Base-by-base conservation (phyloP, 1,139 yeast species). In the Eremothecium coryli region DNA sequence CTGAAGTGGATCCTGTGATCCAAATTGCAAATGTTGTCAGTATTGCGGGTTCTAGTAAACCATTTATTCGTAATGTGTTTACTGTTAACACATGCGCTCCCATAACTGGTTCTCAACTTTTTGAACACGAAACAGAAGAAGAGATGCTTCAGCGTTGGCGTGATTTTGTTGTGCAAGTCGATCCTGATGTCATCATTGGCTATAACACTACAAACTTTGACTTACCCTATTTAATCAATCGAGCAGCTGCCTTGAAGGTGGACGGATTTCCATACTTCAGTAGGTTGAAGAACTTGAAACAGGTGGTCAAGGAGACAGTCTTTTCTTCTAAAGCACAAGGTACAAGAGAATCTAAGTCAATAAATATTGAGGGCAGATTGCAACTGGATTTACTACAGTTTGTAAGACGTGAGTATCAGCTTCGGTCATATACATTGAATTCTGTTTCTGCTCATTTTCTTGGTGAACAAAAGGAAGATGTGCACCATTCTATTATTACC, bases 321-420 rank as follows among this genome's bases (percentile, higher is more conserved):
- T 93, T 93, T 61, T 80, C 93, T 34, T 90, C 98, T 2, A 81
- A 86, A 53, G 99, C 99, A 0, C 90, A 82, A 55, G 99, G 99
- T 52, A 84, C 95, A 0, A 74, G 96, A 50, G 97, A 90, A 50
- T 82, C 90, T 32, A 90, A 88, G 55, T 82, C 75, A 10, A 82
- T 84, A 30, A 88, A 90, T 52, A 88, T 86, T 31, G 97, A 90
- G 52, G 99, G 99, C 18, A 72, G 99, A 55, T 73, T 93, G 73
- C 99, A 93, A 56, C 66, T 93, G 46, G 99, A 93, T 65, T 66
- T 93, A 57, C 69, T 93, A 29, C 98, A 90, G 52, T 88, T 86
- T 52, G 73, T 86, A 44, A 95, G 90, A 57, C 74, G 98, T 56
- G 99, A 93, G 57, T 86, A 85, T 60, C 93, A 93, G 56, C 68